Conservation (phyloP, 371 early-diverging fungal genomes). For the Circinella umbellata region DNA sequence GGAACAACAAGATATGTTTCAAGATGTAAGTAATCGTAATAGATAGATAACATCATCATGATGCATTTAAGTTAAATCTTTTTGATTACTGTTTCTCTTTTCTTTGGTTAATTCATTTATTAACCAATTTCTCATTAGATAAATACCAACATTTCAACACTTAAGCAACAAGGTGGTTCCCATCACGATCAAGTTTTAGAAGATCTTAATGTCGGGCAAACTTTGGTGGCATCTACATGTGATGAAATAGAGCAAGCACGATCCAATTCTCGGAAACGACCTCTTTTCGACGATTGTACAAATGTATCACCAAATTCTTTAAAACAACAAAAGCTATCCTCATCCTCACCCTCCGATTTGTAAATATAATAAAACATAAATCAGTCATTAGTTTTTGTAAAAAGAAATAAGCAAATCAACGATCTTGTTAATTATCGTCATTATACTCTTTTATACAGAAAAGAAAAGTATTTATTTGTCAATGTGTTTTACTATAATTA, state of each 20-base stretch:
- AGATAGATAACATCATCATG: no score
- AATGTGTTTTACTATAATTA: no score
- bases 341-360: not conserved
- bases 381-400: not conserved
- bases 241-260: slow-evolving; percentile 3
- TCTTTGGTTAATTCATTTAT: no score
- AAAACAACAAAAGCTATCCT: slow-evolving; percentile 1
- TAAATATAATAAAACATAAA: slow-evolving; percentile 8
- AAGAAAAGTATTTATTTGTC: no score
- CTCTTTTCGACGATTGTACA: slow-evolving; percentile 4
- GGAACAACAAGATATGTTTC: not conserved
- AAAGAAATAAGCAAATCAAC: no score
- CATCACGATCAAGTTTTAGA: slow-evolving; percentile 7
- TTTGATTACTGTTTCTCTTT: no score
- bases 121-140: not conserved
- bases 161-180: slow-evolving; percentile 1
- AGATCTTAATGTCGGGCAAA: not conserved
- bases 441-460: no score
- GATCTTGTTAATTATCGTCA: no score
- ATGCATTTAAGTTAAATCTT: no score
- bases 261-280: not conserved
- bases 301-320: not conserved
- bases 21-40: slow-evolving; percentile 3
- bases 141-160: not conserved
- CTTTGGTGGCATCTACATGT: slow-evolving; percentile 3